phyloP scores from a whole-genome alignment of 164 flowering plant species.

The Stephania japonica region DNA sequence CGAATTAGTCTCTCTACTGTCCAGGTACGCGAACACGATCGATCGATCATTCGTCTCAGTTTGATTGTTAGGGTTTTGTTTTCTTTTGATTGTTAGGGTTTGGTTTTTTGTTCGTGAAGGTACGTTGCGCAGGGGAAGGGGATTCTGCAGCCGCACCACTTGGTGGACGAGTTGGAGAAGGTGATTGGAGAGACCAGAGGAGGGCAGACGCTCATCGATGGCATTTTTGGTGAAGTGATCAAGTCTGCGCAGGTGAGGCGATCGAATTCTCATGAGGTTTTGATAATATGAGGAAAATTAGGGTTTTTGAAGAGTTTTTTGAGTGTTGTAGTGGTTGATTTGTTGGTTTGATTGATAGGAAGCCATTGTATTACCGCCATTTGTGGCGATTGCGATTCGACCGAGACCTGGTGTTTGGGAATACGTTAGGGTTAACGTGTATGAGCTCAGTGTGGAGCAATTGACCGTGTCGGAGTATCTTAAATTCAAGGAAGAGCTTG shows the following conservation, averaged over 20 bases:
- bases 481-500: constrained; percentile 78
- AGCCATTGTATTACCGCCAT: constrained; percentile 89
- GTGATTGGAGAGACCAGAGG: constrained; percentile 38
- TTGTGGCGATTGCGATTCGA: constrained; percentile 85
- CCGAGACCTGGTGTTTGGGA: constrained; percentile 99
- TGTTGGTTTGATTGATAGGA: constrained; percentile 41
- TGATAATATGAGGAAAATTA: not conserved
- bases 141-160: constrained; percentile 72
- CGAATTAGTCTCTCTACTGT: constrained; percentile 81
- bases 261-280: not conserved
- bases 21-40: constrained; percentile 43
- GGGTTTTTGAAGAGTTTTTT: constrained; percentile 1
- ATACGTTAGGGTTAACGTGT: constrained; percentile 79
- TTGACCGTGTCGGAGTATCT: constrained; percentile 79
- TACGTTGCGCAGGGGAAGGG: constrained; percentile 88
- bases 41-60: not conserved
- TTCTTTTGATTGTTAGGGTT: too few relatives aligned
- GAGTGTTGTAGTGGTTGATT: constrained; percentile 1
- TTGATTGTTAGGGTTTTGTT: not conserved
- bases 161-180: constrained; percentile 62
- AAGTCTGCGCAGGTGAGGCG: constrained; percentile 59
- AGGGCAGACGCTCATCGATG: constrained; percentile 31
- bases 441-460: constrained; percentile 81
- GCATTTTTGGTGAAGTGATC: constrained; percentile 69
- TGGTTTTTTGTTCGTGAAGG: constrained; percentile 30